A percentile compares a stretch with the other conserved stretches of the same genome.
These are phyloP conservation scores for Chaetomium cochliodes DNA, from an alignment of 495 filamentous ascomycete species.

Conservation along the genomic window DNA sequence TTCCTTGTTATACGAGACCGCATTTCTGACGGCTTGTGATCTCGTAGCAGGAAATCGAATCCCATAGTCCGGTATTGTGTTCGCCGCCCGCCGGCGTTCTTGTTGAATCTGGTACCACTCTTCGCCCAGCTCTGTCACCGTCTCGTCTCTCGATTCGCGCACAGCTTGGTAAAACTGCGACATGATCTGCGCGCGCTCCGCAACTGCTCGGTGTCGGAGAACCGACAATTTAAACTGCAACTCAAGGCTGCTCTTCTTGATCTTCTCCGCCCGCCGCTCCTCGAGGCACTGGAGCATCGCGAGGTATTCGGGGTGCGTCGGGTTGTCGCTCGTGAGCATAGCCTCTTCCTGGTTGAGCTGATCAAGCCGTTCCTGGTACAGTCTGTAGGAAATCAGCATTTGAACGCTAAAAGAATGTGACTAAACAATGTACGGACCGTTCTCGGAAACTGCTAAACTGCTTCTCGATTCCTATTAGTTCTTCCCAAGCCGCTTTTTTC, in stretches of 20 bases:
- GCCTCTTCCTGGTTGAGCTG: constrained; percentile 79
- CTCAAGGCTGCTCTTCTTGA: constrained; percentile 68
- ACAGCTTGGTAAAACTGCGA: constrained; percentile 82
- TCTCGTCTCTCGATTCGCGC: constrained; percentile 74
- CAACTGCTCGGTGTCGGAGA: constrained; percentile 68
- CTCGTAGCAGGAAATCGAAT: constrained; percentile 69
- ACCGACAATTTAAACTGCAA: constrained; percentile 69
- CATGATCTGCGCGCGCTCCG: constrained; percentile 76
- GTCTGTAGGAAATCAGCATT: constrained; percentile 48
- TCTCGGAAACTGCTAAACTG: constrained; percentile 83
- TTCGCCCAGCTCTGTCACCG: constrained; percentile 76
- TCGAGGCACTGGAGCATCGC: constrained; percentile 82
- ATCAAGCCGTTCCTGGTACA: constrained; percentile 82
- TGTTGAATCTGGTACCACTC: constrained; percentile 89
- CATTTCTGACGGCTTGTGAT: constrained; percentile 70
- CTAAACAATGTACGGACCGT: constrained; percentile 56
- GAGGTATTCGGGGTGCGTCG: constrained; percentile 84
- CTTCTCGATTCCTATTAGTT: constrained; percentile 72
- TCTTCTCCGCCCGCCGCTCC: constrained; percentile 73
- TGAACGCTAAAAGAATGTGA: no score
- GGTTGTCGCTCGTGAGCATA: constrained; percentile 70
- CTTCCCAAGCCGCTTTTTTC: constrained; percentile 78
- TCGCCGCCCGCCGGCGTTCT: constrained; percentile 79
- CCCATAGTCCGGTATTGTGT: constrained; percentile 74
- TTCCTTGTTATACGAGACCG: constrained; percentile 87